Evolutionary conservation across 164 flowering plant genomes (phyloP).

Genomic region (Malania oleifera): DNA sequence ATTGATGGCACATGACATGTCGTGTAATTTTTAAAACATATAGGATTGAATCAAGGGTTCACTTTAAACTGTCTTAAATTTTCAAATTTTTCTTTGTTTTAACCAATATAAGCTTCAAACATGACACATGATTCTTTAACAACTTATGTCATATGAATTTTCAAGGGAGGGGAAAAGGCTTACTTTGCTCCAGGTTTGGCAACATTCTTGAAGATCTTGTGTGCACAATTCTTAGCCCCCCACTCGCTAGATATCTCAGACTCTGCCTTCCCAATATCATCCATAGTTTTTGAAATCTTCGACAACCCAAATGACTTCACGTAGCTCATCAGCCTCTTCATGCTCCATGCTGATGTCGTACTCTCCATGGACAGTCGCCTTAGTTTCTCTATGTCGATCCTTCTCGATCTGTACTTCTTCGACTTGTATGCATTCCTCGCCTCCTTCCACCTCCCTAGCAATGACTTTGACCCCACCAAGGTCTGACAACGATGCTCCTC

Average conservation of each 20-base stretch:
- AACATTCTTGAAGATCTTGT: constrained; percentile 52
- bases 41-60: no score
- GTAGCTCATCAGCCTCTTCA: constrained; percentile 32
- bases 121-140: no score
- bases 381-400: constrained; percentile 38
- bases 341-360: constrained; percentile 34
- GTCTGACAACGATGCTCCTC: background rate
- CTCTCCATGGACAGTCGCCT: constrained; percentile 29
- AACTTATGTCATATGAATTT: no score
- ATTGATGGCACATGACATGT: no score
- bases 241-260: constrained; percentile 45
- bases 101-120: no score
- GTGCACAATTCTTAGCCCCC: constrained; percentile 46
- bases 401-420: constrained; percentile 21
- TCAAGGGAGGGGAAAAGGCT: no score
- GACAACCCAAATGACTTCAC: constrained; percentile 34
- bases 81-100: no score
- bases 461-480: constrained; percentile 1
- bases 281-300: constrained; percentile 37
- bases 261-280: constrained; percentile 26
- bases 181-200: constrained; percentile 53
- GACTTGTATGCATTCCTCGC: constrained; percentile 7
- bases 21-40: no score
- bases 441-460: constrained; percentile 20
- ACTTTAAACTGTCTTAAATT: no score